Percentiles rank a stretch among this genome's conserved stretches.
Evolutionary conservation across 1,284 basidiomycete genomes (phyloP).

Genomic region (Athelia psychrophila): DNA sequence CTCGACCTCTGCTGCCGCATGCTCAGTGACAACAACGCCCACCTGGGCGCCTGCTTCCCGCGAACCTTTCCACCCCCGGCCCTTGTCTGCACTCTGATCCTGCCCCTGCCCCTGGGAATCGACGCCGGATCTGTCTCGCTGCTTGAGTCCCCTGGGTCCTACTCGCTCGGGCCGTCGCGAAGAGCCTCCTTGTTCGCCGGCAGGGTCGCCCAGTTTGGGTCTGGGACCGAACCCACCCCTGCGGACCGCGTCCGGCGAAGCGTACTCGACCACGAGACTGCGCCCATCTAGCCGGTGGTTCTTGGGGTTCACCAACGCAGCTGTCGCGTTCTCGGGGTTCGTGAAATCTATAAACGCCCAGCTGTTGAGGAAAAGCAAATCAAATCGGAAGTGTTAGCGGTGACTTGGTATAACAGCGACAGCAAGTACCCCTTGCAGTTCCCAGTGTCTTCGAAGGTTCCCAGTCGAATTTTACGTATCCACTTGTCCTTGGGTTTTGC

Average conservation of each 20-base stretch:
- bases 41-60: slow-evolving; percentile 2
- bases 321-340: slow-evolving; percentile 75
- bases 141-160: slow-evolving; percentile 5
- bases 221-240: slow-evolving; percentile 48
- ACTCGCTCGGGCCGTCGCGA: slow-evolving; percentile 3
- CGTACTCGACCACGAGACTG: slow-evolving; percentile 86
- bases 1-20: slow-evolving; percentile 1
- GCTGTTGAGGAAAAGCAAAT: slow-evolving; percentile 40
- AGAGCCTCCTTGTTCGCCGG: slow-evolving; percentile 6
- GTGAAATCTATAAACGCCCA: slow-evolving; percentile 96
- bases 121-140: background rate
- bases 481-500: slow-evolving; percentile 46
- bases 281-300: slow-evolving; percentile 87
- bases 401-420: background rate
- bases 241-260: slow-evolving; percentile 81
- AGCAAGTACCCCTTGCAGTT: slow-evolving; percentile 89
- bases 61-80: slow-evolving; percentile 8
- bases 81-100: slow-evolving; percentile 10
- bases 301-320: slow-evolving; percentile 77
- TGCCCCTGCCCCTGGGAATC: slow-evolving; percentile 4
- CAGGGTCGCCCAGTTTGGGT: slow-evolving; percentile 13
- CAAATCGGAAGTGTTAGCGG: background rate
- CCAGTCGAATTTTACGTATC: slow-evolving; percentile 89
- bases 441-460: slow-evolving; percentile 94
- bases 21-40: background rate